Evolutionary conservation across 768 basidiomycete genomes (phyloP), one percentile per base, ranked within the genome.

Genomic region (Lactarius trivialis): DNA sequence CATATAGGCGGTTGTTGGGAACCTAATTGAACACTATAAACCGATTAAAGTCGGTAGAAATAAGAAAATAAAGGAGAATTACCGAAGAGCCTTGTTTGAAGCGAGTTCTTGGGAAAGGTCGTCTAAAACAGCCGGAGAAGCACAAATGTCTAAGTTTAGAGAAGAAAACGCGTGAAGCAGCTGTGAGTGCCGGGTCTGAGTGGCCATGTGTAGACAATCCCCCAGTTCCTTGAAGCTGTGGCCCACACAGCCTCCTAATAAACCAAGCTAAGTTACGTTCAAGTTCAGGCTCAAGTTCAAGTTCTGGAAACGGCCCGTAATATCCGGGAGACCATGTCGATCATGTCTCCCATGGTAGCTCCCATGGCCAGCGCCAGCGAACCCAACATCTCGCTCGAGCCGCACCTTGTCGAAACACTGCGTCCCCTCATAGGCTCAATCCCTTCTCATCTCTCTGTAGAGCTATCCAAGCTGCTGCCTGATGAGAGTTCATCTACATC

Each of bases 311-410:
- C 45, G 45, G 45, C 45, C 45, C 45, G 45, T 24, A 17, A 2
- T 5, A 48, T 48, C 45, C 51, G 26, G n/a, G 9, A 48, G 41
- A 2, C 30, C 12, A 9, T 34, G 11, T n/a, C n/a, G n/a, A n/a
- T n/a, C n/a, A n/a, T n/a, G n/a, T n/a, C n/a, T n/a, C n/a, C n/a
- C n/a, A n/a, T n/a, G n/a, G n/a, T n/a, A n/a, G n/a, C n/a, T n/a
- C n/a, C n/a, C n/a, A n/a, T n/a, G n/a, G n/a, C n/a, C n/a, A n/a
- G n/a, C n/a, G 5, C 26, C 9, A 34, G 28, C 12, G 36, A 33
- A 30, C 24, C 30, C 32, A 74, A 75, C 60, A 75, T 91, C 51
- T 91, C 89, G 4, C 74, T 91, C 48, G 86, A 90, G 66, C 71
- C 77, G 0, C 88, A 90, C 72, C 81, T 91, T 28, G 62, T 76